Evolutionary conservation across 148 eudicot genomes (phyloP).

Genomic region (Rhododendron williamsianum): DNA sequence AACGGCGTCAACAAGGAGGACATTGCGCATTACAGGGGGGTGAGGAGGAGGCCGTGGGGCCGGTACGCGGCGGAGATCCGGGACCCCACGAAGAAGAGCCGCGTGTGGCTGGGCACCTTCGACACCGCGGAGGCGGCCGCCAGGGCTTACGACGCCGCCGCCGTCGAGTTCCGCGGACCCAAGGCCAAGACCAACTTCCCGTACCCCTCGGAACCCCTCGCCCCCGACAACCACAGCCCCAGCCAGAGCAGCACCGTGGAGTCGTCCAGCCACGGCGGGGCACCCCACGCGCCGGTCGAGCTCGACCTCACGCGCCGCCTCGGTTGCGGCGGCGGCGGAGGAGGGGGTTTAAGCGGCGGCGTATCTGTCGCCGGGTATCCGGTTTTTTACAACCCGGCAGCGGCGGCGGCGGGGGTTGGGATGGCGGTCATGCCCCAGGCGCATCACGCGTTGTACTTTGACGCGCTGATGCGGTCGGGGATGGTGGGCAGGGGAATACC

Average conservation of each 20-base stretch:
- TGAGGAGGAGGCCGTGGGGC: constrained; percentile 34
- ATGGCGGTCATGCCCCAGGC: constrained; percentile 3
- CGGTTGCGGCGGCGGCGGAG: background rate
- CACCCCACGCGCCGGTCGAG: constrained; percentile 15
- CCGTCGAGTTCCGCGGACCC: constrained; percentile 24
- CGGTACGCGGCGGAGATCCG: constrained; percentile 36
- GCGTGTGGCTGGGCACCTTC: constrained; percentile 35
- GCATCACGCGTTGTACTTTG: constrained; percentile 6
- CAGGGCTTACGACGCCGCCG: constrained; percentile 34
- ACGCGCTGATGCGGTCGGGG: constrained; percentile 14
- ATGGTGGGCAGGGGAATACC: background rate
- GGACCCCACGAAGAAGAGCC: constrained; percentile 28
- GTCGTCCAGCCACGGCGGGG: constrained; percentile 17
- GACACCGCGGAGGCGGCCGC: constrained; percentile 35
- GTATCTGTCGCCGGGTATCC: constrained; percentile 1
- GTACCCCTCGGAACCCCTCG: background rate
- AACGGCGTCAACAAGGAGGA: background rate
- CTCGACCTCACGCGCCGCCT: constrained; percentile 26
- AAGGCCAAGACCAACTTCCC: constrained; percentile 38
- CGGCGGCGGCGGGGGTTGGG: background rate
- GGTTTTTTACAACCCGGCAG: background rate
- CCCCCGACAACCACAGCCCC: constrained; percentile 14
- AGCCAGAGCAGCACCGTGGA: constrained; percentile 37
- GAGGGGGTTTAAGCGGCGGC: background rate
- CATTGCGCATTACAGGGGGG: constrained; percentile 22